These are phyloP conservation scores for Colletotrichum sp. DNA, from an alignment of 2,329 filamentous ascomycete genomes.

Conservation along the genomic window DNA sequence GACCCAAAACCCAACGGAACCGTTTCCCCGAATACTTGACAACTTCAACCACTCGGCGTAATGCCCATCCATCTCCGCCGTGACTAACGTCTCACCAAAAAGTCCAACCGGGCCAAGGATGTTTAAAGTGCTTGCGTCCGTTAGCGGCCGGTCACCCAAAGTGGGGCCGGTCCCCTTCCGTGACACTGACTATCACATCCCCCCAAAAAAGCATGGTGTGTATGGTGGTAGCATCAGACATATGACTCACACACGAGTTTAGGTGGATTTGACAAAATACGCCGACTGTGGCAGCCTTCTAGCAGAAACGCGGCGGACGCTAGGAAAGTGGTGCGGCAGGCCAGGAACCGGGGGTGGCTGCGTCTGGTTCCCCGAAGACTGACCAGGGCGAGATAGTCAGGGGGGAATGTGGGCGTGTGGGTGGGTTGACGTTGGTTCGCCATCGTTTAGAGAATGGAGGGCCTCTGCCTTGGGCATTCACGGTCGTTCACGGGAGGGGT, in stretches of 20 bases:
- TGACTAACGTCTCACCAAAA: constrained; percentile 6
- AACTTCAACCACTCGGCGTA: background rate
- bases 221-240: background rate
- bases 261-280: background rate
- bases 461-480: constrained; percentile 10
- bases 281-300: background rate
- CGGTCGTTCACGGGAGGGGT: background rate
- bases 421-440: background rate
- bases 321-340: background rate
- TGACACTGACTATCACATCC: background rate
- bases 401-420: background rate
- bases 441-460: background rate
- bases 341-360: background rate
- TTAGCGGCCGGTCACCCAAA: background rate
- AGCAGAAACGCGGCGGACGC: background rate
- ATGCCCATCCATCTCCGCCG: too few relatives aligned
- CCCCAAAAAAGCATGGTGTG: background rate
- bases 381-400: background rate
- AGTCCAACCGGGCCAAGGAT: background rate
- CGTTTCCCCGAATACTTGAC: background rate
- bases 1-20: background rate
- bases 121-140: constrained; percentile 9
- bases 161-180: background rate
- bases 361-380: background rate
- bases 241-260: background rate